A percentile compares a stretch with the other conserved stretches of the same genome.
phyloP scores from a whole-genome alignment of 129 eudicot genomes.

The Dittrichia graveolens region DNA sequence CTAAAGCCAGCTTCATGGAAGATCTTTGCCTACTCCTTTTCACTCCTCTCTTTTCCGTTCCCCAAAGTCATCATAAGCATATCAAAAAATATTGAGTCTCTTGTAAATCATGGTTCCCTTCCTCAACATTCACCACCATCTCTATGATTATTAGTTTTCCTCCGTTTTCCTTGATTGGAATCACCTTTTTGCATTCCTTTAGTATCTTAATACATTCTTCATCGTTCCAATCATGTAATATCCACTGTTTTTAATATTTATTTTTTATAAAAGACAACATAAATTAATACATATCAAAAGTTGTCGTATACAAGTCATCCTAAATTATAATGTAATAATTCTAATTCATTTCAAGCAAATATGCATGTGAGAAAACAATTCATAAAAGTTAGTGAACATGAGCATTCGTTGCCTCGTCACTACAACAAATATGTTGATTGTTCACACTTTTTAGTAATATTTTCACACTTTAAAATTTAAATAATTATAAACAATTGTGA shows the following conservation, averaged over 20 bases:
- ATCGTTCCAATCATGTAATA: slow-evolving; percentile 27
- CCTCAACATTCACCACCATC: neutral
- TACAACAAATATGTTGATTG: no score
- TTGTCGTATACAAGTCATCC: neutral
- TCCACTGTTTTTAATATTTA: neutral
- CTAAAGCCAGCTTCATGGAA: slow-evolving; percentile 32
- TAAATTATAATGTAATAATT: neutral
- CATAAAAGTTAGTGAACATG: no score
- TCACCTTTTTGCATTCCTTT: slow-evolving; percentile 15
- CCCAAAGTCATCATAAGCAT: slow-evolving; percentile 22
- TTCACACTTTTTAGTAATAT: no score
- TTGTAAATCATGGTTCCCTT: neutral
- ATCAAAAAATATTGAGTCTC: slow-evolving; percentile 30
- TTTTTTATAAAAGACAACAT: neutral
- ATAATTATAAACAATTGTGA: neutral
- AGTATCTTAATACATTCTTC: slow-evolving; percentile 15
- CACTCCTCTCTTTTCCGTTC: slow-evolving; percentile 41
- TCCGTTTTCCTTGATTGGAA: slow-evolving; percentile 14
- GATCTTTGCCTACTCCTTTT: slow-evolving; percentile 40
- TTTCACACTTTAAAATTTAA: no score
- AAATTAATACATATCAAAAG: neutral
- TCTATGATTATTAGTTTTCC: slow-evolving; percentile 18
- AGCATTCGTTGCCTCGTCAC: no score
- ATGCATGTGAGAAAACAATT: no score
- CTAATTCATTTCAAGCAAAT: neutral